These are phyloP conservation scores for Kodamaea hsintzibuensis DNA, from an alignment of 805 yeast species.

Conservation along the genomic window DNA sequence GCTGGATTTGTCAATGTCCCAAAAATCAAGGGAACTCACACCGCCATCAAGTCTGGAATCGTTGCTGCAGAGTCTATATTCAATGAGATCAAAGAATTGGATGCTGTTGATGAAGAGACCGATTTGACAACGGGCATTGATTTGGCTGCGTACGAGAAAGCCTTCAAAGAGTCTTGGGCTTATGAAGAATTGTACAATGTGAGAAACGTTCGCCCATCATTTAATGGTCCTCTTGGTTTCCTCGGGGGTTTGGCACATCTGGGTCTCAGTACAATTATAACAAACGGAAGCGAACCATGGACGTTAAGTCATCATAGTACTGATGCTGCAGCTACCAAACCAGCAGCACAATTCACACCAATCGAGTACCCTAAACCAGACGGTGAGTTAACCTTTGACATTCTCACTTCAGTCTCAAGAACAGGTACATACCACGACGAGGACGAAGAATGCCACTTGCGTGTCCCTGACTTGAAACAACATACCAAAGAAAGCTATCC, in stretches of 20 bases:
- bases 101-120: conserved; percentile 41
- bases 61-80: conserved; percentile 88
- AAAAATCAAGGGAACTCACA: conserved; percentile 95
- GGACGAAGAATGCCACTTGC: conserved; percentile 86
- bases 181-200: conserved; percentile 79
- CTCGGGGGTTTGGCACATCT: conserved; percentile 83
- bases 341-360: conserved; percentile 64
- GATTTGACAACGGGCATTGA: conserved; percentile 29
- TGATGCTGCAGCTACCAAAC: conserved; percentile 71
- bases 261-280: conserved; percentile 76
- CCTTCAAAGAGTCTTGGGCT: conserved; percentile 80
- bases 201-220: conserved; percentile 91
- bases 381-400: conserved; percentile 87
- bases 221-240: conserved; percentile 71
- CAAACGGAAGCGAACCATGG: conserved; percentile 85
- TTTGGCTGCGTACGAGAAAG: conserved; percentile 59
- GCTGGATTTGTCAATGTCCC: conserved; percentile 99
- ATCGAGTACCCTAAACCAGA: conserved; percentile 96
- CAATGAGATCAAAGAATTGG: conserved; percentile 42
- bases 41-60: conserved; percentile 95
- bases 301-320: conserved; percentile 70
- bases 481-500: conserved; percentile 75
- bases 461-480: conserved; percentile 60
- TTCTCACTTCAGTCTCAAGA: conserved; percentile 90
- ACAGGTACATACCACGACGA: conserved; percentile 97